Conservation (phyloP, 148 eudicot species). For the Rheum nobile region DNA sequence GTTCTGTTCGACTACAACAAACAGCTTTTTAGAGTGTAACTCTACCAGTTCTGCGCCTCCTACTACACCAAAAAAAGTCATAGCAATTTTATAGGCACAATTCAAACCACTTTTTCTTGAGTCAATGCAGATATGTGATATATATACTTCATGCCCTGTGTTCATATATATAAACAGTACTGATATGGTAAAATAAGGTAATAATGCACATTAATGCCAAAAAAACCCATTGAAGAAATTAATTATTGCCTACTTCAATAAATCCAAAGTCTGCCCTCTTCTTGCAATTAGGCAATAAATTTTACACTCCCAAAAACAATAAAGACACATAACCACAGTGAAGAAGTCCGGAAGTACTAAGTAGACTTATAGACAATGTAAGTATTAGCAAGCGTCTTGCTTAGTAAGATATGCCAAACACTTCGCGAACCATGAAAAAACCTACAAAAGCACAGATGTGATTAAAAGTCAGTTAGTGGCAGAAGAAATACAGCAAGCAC, state of each 20-base stretch:
- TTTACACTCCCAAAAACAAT: background rate
- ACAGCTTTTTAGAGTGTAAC: background rate
- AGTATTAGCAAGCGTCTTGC: background rate
- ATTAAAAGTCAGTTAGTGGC: background rate
- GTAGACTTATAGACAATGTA: background rate
- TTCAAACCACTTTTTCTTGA: background rate
- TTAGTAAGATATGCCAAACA: background rate
- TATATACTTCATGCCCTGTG: background rate
- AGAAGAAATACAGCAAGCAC: background rate
- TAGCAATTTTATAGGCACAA: background rate
- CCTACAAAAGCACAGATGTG: background rate
- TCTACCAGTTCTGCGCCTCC: too few relatives aligned
- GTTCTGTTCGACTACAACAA: background rate
- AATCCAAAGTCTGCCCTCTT: background rate
- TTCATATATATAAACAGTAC: too few relatives aligned
- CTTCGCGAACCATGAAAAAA: background rate
- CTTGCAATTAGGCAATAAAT: background rate
- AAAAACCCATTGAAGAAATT: background rate
- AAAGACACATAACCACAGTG: background rate
- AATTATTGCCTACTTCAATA: background rate
- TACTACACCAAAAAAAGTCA: background rate
- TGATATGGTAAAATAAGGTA: too few relatives aligned
- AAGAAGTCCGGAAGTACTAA: background rate
- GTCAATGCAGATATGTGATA: background rate
- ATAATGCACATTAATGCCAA: background rate